A percentile compares a stretch with the other conserved stretches of the same genome.
Conservation (phyloP, 2,329 filamentous ascomycete species). For the Lithohypha guttulata region DNA sequence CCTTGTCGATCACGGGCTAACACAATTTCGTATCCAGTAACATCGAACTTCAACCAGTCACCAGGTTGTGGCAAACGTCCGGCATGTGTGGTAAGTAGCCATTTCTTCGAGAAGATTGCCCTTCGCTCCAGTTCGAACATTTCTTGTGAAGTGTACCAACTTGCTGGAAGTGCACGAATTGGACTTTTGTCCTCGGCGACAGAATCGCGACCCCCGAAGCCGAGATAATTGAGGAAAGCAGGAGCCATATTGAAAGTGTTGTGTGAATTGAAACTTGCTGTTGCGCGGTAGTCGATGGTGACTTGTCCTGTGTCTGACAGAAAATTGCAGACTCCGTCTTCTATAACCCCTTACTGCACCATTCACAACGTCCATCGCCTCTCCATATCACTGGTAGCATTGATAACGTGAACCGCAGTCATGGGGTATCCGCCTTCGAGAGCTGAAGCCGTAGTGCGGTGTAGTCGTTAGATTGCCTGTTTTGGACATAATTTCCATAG, state of each 20-base stretch:
- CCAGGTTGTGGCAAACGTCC: conserved; percentile 41
- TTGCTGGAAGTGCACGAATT: conserved; percentile 36
- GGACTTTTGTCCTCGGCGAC: conserved; percentile 10
- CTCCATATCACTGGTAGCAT: too few relatives aligned
- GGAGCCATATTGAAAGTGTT: not conserved
- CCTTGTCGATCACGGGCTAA: conserved; percentile 41
- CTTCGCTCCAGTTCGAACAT: conserved; percentile 39
- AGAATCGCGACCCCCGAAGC: conserved; percentile 8
- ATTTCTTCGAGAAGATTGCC: conserved; percentile 40
- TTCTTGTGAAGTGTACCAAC: conserved; percentile 38
- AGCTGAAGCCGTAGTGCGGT: too few relatives aligned
- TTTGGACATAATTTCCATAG: too few relatives aligned
- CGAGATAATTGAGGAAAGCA: conserved; percentile 4
- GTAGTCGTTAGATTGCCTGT: too few relatives aligned
- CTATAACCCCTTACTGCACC: too few relatives aligned
- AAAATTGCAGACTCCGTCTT: too few relatives aligned
- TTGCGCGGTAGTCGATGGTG: too few relatives aligned
- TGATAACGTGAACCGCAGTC: too few relatives aligned
- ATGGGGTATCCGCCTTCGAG: too few relatives aligned
- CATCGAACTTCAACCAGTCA: conserved; percentile 26
- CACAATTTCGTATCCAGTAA: conserved; percentile 45
- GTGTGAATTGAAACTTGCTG: not conserved
- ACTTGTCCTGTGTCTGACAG: too few relatives aligned
- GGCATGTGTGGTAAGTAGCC: conserved; percentile 30
- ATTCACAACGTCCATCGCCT: too few relatives aligned